Conservation (phyloP, 2,329 filamentous ascomycete genomes). For the Domatiomyces catenatus region DNA sequence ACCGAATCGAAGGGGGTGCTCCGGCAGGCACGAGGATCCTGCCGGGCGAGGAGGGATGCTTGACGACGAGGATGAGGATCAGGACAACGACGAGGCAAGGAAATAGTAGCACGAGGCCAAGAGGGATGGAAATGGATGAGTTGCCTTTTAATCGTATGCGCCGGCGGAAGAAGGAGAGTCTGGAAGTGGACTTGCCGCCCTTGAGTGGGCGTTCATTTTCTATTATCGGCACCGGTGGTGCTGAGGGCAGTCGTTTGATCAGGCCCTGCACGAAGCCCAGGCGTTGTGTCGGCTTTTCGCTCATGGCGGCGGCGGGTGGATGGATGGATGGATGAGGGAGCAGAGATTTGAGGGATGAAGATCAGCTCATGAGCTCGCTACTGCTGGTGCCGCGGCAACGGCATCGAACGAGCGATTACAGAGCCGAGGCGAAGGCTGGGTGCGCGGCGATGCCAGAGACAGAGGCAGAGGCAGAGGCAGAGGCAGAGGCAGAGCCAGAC, state of each 20-base stretch:
- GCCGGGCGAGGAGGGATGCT: conserved; percentile 69
- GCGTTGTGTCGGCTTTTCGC: conserved; percentile 4
- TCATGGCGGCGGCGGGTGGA: not conserved
- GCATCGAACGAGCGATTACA: not conserved
- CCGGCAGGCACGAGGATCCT: conserved; percentile 77
- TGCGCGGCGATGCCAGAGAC: not conserved
- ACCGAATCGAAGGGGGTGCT: conserved; percentile 80
- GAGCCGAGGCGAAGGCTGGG: not conserved
- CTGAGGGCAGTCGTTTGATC: conserved; percentile 35
- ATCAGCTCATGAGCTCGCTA: not conserved
- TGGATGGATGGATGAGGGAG: not conserved
- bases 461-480: no score
- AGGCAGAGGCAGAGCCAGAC: not conserved
- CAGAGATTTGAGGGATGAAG: not conserved
- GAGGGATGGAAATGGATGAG: conserved; percentile 78
- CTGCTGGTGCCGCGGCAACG: not conserved
- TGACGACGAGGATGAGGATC: conserved; percentile 76
- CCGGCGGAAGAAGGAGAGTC: conserved; percentile 66
- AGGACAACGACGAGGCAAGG: conserved; percentile 80
- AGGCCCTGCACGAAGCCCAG: conserved; percentile 42
- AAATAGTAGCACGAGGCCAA: conserved; percentile 85
- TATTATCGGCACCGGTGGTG: conserved; percentile 28
- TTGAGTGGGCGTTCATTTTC: conserved; percentile 22
- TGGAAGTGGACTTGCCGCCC: conserved; percentile 25
- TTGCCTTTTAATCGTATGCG: conserved; percentile 81